A percentile compares a stretch with the other conserved stretches of the same genome.
phyloP scores from a whole-genome alignment of 148 eudicot species.

The Drosera capensis region DNA sequence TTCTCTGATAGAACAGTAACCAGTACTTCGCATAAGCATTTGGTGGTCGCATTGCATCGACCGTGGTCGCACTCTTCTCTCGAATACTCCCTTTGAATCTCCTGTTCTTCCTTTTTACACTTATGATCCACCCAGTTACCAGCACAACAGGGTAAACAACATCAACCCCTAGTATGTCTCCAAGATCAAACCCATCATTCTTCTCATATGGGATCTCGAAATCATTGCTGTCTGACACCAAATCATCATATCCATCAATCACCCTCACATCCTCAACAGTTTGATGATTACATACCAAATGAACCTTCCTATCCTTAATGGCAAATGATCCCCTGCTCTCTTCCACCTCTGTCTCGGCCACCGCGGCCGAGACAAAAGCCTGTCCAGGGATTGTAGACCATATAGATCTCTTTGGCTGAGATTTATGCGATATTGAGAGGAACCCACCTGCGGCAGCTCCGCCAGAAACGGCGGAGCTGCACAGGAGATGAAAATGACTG shows the following conservation, averaged over 20 bases:
- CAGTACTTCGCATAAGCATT: conserved; percentile 41
- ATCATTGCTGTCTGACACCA: conserved; percentile 7
- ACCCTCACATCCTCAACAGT: conserved; percentile 52
- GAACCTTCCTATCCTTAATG: conserved; percentile 37
- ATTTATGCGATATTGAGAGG: conserved; percentile 46
- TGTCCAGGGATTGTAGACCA: conserved; percentile 82
- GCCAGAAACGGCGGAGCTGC: conserved; percentile 52
- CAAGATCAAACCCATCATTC: conserved; percentile 13
- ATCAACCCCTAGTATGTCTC: conserved; percentile 6
- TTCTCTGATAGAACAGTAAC: conserved; percentile 64
- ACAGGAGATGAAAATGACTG: conserved; percentile 38
- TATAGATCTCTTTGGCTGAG: conserved; percentile 39
- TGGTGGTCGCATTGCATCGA: conserved; percentile 12
- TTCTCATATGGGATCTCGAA: conserved; percentile 21
- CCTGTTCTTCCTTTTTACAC: conserved; percentile 18
- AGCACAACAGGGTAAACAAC: conserved; percentile 34
- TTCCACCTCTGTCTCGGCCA: conserved; percentile 72
- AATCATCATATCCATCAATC: conserved; percentile 17
- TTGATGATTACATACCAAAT: conserved; percentile 58
- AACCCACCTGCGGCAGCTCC: conserved; percentile 47
- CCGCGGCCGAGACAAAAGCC: conserved; percentile 67
- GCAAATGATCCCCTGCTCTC: conserved; percentile 97
- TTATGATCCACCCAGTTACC: conserved; percentile 44
- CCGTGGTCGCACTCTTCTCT: conserved; percentile 6
- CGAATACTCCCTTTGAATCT: conserved; percentile 7